Base-by-base conservation (phyloP, 2,329 filamentous ascomycete species). In the Talaromyces sp. region DNA sequence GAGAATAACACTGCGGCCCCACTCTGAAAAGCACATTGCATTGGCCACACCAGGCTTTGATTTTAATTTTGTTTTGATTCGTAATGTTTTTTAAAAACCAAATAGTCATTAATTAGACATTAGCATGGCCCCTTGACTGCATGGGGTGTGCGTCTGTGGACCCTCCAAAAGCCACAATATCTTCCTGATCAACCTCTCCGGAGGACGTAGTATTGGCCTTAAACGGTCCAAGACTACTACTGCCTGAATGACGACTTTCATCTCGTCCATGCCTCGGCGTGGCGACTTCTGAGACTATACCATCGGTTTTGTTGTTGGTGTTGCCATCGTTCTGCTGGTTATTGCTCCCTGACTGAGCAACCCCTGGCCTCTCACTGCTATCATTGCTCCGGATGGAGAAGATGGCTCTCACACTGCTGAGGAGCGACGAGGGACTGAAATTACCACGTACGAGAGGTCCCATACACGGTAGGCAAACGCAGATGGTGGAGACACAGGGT, bases 401-500 rank as follows among this genome's bases (percentile, higher is more conserved):
- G 15, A 58, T 28, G 2, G 57, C 57, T 19, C 57, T 44, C 33
- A 58, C 19, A 58, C 44, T 58, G 22, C 36, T 25, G 44, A 58
- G 30, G 8, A 58, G 19, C 8, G 57, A 58, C 8, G 44, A 39
- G 19, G 44, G 57, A 39, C 57, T 39, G 57, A 17, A 25, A 5
- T 52, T 49, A 32, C 25, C 33, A 9, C 49, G 57, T 30, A 59
- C 39, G 11, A 59, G 51, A 47, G 57, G 33, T 11, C 57, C 57
- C 33, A 59, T 25, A 44, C 57, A 59, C 8, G 57, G 57, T 30
- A 59, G 33, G n/a, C 32, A 59, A 30, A 55, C 17, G 8, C 57
- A 59, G 25, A 59, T 55, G 22, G 57, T 59, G 13, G 57, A 54
- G 1, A 33, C 47, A 36, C 57, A 59, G 22, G 57, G 57, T 32